Percentiles rank a stretch among this genome's conserved stretches.
Evolutionary conservation across 2,329 filamentous ascomycete species (phyloP).

Genomic region (Aspergillus puulaauensis): DNA sequence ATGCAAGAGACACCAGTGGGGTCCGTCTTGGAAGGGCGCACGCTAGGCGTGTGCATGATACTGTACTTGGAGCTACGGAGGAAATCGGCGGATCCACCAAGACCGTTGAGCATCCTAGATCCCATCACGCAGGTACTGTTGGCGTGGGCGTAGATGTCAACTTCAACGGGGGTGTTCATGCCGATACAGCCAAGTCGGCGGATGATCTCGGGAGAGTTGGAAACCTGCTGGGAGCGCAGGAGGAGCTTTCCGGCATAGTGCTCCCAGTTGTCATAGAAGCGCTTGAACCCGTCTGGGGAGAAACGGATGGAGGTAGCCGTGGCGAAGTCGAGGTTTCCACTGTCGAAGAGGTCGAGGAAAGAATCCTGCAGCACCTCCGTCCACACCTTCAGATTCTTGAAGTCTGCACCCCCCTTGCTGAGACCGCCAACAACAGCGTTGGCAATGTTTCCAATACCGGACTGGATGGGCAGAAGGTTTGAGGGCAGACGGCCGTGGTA

Average conservation of each 20-base stretch:
- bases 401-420: conserved; percentile 69
- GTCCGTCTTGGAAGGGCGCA: conserved; percentile 77
- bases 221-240: conserved; percentile 82
- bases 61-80: conserved; percentile 75
- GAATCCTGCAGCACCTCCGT: conserved; percentile 91
- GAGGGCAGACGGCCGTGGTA: conserved; percentile 71
- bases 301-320: conserved; percentile 89
- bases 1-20: conserved; percentile 81
- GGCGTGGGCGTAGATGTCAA: conserved; percentile 91
- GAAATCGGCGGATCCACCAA: conserved; percentile 81
- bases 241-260: conserved; percentile 77
- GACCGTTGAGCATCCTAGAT: conserved; percentile 80
- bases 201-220: conserved; percentile 89
- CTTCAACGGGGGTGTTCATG: conserved; percentile 94
- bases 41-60: conserved; percentile 90
- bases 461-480: conserved; percentile 78
- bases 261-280: conserved; percentile 86
- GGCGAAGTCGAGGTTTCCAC: conserved; percentile 81
- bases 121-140: conserved; percentile 91
- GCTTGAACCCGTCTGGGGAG: conserved; percentile 85
- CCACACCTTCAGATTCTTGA: conserved; percentile 87
- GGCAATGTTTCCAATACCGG: conserved; percentile 88
- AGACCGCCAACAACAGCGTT: conserved; percentile 88
- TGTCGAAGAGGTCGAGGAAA: conserved; percentile 90
- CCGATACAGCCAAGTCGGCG: conserved; percentile 81